A percentile compares a stretch with the other conserved stretches of the same genome.
Conservation (phyloP, 495 filamentous ascomycete genomes). For the Wilcoxina mikolae region DNA sequence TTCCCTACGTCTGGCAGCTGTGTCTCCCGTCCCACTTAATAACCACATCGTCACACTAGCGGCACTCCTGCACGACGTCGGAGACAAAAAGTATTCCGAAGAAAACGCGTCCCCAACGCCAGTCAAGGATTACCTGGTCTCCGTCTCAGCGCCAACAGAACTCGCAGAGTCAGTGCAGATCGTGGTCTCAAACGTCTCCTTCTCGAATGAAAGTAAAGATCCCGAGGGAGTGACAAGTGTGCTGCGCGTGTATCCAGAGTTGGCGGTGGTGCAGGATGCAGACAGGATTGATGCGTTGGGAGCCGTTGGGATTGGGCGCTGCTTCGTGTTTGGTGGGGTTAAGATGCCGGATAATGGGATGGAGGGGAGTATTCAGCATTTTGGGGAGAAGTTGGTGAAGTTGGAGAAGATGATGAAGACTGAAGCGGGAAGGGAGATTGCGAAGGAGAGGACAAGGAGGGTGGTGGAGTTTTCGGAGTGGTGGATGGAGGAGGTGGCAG, state of each 20-base stretch:
- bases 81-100: constrained; percentile 62
- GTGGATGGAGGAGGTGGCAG: constrained; percentile 52
- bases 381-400: constrained; percentile 61
- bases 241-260: constrained; percentile 48
- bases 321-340: constrained; percentile 62
- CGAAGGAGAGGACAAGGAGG: constrained; percentile 47
- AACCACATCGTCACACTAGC: constrained; percentile 48
- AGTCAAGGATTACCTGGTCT: constrained; percentile 39
- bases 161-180: constrained; percentile 51
- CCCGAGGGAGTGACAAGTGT: constrained; percentile 38
- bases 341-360: constrained; percentile 38
- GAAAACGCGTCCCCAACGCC: not conserved
- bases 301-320: constrained; percentile 62
- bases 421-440: constrained; percentile 49
- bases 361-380: constrained; percentile 53
- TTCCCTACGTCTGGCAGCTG: constrained; percentile 40
- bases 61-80: constrained; percentile 75
- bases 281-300: constrained; percentile 83
- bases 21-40: constrained; percentile 34
- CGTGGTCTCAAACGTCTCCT: constrained; percentile 61
- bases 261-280: constrained; percentile 79
- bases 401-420: constrained; percentile 79
- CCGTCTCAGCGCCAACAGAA: constrained; percentile 37
- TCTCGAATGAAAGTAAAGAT: constrained; percentile 54
- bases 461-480: constrained; percentile 48